Percentiles rank a stretch among this genome's conserved stretches.
Conservation (phyloP, 768 basidiomycete species). For the Mycena venus region DNA sequence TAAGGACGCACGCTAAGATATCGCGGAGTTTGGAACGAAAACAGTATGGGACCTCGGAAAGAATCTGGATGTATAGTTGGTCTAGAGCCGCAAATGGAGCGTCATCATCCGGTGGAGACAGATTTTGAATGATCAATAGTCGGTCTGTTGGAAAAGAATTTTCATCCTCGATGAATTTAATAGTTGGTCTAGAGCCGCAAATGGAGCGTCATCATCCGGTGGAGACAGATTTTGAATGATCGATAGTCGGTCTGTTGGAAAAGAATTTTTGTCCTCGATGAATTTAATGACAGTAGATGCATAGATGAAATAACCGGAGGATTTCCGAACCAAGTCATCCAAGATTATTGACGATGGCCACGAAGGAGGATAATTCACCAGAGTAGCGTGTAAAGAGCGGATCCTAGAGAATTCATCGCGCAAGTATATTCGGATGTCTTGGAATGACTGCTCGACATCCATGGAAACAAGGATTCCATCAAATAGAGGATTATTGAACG, state of each 20-base stretch:
- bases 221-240: not conserved
- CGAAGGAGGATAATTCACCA: not conserved
- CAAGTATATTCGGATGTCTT: not conserved
- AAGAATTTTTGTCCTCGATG: not conserved
- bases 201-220: not conserved
- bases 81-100: no score
- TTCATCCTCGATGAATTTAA: not conserved
- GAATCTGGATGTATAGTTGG: no score
- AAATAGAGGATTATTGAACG: not conserved
- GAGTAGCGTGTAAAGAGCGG: not conserved
- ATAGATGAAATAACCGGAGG: slow-evolving; percentile 8
- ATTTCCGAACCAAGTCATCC: not conserved
- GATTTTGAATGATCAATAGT: not conserved
- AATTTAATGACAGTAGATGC: slow-evolving; percentile 1
- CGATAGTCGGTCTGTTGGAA: not conserved
- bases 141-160: not conserved
- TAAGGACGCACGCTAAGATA: not conserved
- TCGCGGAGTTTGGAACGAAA: not conserved
- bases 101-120: not conserved
- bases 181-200: not conserved
- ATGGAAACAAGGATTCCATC: not conserved
- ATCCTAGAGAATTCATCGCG: not conserved
- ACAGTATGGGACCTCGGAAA: no score
- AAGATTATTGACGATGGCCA: not conserved
- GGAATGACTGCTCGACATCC: not conserved